phyloP scores from a whole-genome alignment of 2,329 filamentous ascomycete genomes.

The Claviceps humidiphila region DNA sequence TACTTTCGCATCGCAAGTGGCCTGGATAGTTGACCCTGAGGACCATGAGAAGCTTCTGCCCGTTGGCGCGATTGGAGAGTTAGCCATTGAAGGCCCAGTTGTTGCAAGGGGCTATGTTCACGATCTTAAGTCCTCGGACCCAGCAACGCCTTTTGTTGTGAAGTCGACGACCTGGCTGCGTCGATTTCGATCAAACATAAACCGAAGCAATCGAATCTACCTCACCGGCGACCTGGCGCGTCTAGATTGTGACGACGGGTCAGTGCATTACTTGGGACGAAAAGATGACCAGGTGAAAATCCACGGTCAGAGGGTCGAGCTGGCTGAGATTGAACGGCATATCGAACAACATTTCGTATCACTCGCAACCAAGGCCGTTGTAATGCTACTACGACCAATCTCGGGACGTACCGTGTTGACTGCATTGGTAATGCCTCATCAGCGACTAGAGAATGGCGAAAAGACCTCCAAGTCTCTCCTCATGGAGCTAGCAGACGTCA shows the following conservation, averaged over 20 bases:
- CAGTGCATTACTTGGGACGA: slow-evolving; percentile 11
- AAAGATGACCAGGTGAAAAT: slow-evolving; percentile 33
- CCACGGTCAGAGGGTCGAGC: slow-evolving; percentile 38
- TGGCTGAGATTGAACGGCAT: slow-evolving; percentile 12
- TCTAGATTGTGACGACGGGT: slow-evolving; percentile 17
- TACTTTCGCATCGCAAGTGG: background rate
- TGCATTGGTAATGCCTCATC: no score
- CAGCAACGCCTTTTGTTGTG: background rate
- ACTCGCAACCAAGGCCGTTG: background rate
- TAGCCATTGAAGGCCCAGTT: slow-evolving; percentile 25
- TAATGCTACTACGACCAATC: background rate
- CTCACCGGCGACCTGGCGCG: slow-evolving; percentile 13
- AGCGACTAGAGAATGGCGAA: background rate
- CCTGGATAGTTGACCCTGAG: background rate
- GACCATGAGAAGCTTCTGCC: background rate
- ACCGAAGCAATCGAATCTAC: slow-evolving; percentile 6
- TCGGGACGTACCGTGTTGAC: no score
- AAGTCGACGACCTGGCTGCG: background rate
- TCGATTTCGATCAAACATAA: slow-evolving; percentile 13
- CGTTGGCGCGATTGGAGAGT: background rate
- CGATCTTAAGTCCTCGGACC: slow-evolving; percentile 21
- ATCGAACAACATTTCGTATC: background rate
- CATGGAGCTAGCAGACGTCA: background rate
- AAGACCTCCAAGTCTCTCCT: background rate
- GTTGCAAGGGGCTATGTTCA: slow-evolving; percentile 42